A percentile compares a stretch with the other conserved stretches of the same genome.
These are phyloP conservation scores for Hemisphaericaspora xylofermentans DNA, from an alignment of 1,139 yeast genomes.

Conservation along the genomic window DNA sequence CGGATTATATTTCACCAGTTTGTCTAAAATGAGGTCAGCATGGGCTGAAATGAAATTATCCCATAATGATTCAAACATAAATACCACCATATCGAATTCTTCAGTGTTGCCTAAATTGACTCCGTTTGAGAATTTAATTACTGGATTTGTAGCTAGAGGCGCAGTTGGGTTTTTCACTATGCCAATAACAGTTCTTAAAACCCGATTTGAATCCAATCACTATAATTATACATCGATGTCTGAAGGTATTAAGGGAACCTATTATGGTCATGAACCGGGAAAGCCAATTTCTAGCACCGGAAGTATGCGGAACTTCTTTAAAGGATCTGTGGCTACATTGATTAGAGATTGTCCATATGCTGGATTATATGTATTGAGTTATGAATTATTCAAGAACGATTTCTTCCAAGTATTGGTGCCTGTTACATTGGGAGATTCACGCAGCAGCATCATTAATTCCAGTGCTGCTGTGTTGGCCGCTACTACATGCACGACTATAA, in stretches of 20 bases:
- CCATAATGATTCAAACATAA: slow-evolving; percentile 11
- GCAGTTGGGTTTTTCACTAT: slow-evolving; percentile 85
- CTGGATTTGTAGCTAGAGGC: slow-evolving; percentile 82
- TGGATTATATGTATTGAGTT: slow-evolving; percentile 82
- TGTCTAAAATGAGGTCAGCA: slow-evolving; percentile 60
- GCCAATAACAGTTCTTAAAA: slow-evolving; percentile 96
- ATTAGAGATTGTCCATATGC: slow-evolving; percentile 96
- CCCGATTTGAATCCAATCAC: slow-evolving; percentile 78
- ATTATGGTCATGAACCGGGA: slow-evolving; percentile 25
- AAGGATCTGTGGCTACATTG: slow-evolving; percentile 85
- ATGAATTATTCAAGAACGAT: slow-evolving; percentile 65
- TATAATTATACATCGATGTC: slow-evolving; percentile 67
- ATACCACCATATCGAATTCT: slow-evolving; percentile 14
- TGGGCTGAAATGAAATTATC: slow-evolving; percentile 38
- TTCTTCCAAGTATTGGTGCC: slow-evolving; percentile 22
- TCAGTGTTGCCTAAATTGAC: slow-evolving; percentile 67
- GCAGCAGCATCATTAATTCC: slow-evolving; percentile 63
- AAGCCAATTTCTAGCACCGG: slow-evolving; percentile 15
- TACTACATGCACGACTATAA: slow-evolving; percentile 73
- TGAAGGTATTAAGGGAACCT: slow-evolving; percentile 63
- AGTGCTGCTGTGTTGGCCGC: slow-evolving; percentile 76
- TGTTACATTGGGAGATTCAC: slow-evolving; percentile 9
- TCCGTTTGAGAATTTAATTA: slow-evolving; percentile 63
- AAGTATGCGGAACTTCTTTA: slow-evolving; percentile 65
- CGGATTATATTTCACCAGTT: slow-evolving; percentile 74